Evolutionary conservation across 352 stramenopile genomes (phyloP).

Genomic region (Pythium rishiriense): DNA sequence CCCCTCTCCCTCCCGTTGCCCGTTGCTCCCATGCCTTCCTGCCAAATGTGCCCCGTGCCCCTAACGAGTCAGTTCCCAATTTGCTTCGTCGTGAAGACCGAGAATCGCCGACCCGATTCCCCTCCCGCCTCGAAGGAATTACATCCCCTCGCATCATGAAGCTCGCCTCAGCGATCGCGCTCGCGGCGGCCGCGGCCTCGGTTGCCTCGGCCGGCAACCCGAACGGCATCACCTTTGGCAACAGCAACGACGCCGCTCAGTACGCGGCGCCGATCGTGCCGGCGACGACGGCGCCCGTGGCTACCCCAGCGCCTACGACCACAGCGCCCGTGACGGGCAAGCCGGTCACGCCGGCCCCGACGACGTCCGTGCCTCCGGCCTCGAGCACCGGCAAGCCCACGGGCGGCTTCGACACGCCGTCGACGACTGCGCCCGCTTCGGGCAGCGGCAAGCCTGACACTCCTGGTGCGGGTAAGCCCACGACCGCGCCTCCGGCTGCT

Average conservation of each 20-base stretch:
- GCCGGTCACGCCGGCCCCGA: background rate
- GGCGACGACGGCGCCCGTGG: background rate
- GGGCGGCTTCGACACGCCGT: background rate
- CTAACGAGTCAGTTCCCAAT: slow-evolving; percentile 19
- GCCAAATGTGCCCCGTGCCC: background rate
- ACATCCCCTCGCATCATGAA: slow-evolving; percentile 14
- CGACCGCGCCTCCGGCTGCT: background rate
- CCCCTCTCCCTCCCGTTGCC: background rate
- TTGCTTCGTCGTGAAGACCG: slow-evolving; percentile 20
- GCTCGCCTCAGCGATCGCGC: slow-evolving; percentile 16
- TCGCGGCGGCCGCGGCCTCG: slow-evolving; percentile 11
- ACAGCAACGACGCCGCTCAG: slow-evolving; percentile 8
- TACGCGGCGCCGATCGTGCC: slow-evolving; percentile 4
- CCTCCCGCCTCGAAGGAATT: slow-evolving; percentile 11
- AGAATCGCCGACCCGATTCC: background rate
- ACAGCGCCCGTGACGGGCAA: background rate
- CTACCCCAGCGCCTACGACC: too few species aligned
- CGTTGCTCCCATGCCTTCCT: background rate
- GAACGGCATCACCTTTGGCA: slow-evolving; percentile 20
- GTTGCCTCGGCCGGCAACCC: slow-evolving; percentile 17
- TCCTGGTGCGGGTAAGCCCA: background rate
- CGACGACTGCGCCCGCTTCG: slow-evolving; percentile 1
- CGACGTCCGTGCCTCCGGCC: background rate
- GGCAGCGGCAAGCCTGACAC: slow-evolving; percentile 10
- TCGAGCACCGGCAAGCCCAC: background rate